Evolutionary conservation across 129 eudicot species (phyloP), one percentile per base, ranked within the genome.

Genomic region (Heracleum sosnowskyi): DNA sequence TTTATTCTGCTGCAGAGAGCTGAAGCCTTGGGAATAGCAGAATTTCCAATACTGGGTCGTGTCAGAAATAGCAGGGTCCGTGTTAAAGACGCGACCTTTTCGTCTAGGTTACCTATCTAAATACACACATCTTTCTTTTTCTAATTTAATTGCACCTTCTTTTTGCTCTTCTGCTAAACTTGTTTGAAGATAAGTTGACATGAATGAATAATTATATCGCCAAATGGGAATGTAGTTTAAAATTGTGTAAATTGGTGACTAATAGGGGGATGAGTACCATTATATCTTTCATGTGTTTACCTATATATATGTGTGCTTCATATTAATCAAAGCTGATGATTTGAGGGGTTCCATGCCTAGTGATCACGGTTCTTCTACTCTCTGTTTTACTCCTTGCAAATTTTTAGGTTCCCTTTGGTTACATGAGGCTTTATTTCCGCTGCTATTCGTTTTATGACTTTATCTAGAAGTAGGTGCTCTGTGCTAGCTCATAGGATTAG

Each of bases 41-140:
- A 96, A 78, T 96, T 96, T 81, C 99, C 99, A 24, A 53, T 96
- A 76, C 88, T 96, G 80, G 99, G 99, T 16, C 97, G 99, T 75
- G 88, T 96, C 53, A 87, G 97, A 82, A 89, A 85, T 86, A 96
- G 91, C 87, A 92, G 96, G 82, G 92, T 84, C 35, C 97, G 96
- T 78, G 89, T 96, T 81, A 92, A 84, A 82, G 99, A 92, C 80
- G 80, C 97, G 29, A 90, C 89, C 45, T 96, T 96, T 83, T 90
- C 97, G 39, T 96, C 99, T 70, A 96, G 97, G 99, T 96, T 42
- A 28, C 40, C 57, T 44, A 6, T 74, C 24, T 74, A 74, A 35
- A 42, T 44, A 42, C 60, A 15, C 7, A 44, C 37, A 42, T 44
- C 17, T 26, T 15, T 41, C 7, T 42, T 41, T 3, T 5, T 73